phyloP scores from a whole-genome alignment of 148 eudicot species.

The Salicornia ramosissima region DNA sequence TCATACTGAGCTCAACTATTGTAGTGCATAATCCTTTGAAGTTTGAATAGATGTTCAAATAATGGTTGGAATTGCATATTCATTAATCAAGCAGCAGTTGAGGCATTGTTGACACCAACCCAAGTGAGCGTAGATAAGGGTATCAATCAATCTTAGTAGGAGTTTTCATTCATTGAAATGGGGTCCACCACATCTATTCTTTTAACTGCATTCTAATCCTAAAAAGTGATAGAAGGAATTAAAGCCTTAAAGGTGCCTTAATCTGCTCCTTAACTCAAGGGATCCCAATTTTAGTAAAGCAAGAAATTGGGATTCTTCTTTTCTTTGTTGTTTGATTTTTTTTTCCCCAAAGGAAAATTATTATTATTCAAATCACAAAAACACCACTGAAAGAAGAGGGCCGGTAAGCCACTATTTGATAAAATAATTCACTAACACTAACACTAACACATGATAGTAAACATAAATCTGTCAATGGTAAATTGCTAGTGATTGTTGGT shows the following conservation, averaged over 20 bases:
- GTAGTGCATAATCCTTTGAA: too few relatives aligned
- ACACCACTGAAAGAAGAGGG: too few relatives aligned
- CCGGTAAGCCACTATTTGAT: too few relatives aligned
- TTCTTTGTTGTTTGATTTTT: neutral
- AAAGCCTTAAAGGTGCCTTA: slow-evolving; percentile 2
- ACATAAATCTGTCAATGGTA: too few relatives aligned
- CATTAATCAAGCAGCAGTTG: slow-evolving; percentile 19
- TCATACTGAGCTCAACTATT: too few relatives aligned
- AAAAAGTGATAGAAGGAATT: neutral
- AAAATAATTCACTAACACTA: too few relatives aligned
- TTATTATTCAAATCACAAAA: too few relatives aligned
- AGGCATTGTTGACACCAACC: neutral
- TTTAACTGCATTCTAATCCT: slow-evolving; percentile 12
- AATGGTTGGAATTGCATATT: neutral
- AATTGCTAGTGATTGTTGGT: too few relatives aligned
- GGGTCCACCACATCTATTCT: slow-evolving; percentile 15
- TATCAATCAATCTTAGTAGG: neutral
- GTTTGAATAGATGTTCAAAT: neutral
- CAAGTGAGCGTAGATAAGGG: neutral
- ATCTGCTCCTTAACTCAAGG: slow-evolving; percentile 23
- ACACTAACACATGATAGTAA: too few relatives aligned
- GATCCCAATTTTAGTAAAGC: neutral
- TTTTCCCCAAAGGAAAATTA: too few relatives aligned
- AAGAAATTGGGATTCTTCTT: neutral
- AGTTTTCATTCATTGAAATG: neutral